Evolutionary conservation across 352 stramenopile species (phyloP).

Genomic region (Pythium brassicae): DNA sequence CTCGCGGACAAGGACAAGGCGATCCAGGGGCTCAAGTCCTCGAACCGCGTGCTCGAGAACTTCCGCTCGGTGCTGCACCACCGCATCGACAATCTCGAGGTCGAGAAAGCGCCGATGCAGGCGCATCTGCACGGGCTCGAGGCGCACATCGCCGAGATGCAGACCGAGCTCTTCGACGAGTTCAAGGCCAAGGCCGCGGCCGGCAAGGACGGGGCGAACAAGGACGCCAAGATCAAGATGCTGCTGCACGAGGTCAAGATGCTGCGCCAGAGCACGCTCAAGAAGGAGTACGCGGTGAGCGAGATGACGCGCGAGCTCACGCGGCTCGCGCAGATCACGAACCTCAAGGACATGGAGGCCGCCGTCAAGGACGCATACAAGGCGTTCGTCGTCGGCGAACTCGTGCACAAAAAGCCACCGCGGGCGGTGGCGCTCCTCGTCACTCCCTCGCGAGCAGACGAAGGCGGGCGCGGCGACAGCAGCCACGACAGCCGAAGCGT

Average conservation of each 20-base stretch:
- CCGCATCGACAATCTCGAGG: slow-evolving; percentile 71
- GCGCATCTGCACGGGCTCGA: slow-evolving; percentile 54
- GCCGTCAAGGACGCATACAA: slow-evolving; percentile 81
- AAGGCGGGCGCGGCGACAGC: slow-evolving; percentile 2
- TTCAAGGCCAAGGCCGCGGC: slow-evolving; percentile 57
- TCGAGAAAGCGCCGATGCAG: slow-evolving; percentile 66
- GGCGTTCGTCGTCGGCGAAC: slow-evolving; percentile 68
- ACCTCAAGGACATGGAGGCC: slow-evolving; percentile 74
- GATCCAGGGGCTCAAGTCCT: slow-evolving; percentile 59
- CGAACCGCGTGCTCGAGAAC: slow-evolving; percentile 77
- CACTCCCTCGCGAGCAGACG: neutral
- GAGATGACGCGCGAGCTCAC: slow-evolving; percentile 80
- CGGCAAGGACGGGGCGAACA: slow-evolving; percentile 61
- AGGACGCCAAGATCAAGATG: slow-evolving; percentile 75
- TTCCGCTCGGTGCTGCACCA: slow-evolving; percentile 78
- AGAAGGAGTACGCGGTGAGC: slow-evolving; percentile 76
- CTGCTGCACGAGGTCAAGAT: slow-evolving; percentile 72
- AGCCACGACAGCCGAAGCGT: slow-evolving; percentile 2
- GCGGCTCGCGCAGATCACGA: slow-evolving; percentile 64
- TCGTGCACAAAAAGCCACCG: slow-evolving; percentile 53
- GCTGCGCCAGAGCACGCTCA: slow-evolving; percentile 63
- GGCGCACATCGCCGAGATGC: slow-evolving; percentile 69
- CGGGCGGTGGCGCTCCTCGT: slow-evolving; percentile 16
- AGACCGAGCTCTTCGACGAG: slow-evolving; percentile 70
- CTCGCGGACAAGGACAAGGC: slow-evolving; percentile 72